phyloP scores from a whole-genome alignment of 1,284 basidiomycete species.

The Ustilago lituana region DNA sequence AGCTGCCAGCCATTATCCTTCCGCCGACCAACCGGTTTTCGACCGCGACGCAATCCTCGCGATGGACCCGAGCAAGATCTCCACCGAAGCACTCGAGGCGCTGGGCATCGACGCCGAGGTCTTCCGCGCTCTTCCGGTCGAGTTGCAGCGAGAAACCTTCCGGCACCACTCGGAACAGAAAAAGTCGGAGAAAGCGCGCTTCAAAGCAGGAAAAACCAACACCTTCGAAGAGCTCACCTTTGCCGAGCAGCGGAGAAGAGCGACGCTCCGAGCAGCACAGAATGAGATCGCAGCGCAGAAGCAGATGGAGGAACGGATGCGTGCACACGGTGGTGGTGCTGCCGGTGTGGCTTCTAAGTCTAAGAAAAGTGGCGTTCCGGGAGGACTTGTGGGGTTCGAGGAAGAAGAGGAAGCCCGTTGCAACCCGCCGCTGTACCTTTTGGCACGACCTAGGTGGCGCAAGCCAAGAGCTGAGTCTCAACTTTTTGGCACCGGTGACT shows the following conservation, averaged over 20 bases:
- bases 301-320: conserved; percentile 14
- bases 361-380: not conserved
- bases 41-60: conserved; percentile 28
- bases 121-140: conserved; percentile 52
- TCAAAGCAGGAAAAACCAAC: conserved; percentile 27
- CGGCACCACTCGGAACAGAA: conserved; percentile 33
- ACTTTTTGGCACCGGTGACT: conserved; percentile 10
- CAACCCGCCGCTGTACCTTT: conserved; percentile 27
- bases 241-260: conserved; percentile 40
- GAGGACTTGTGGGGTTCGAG: not conserved
- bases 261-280: conserved; percentile 38
- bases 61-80: conserved; percentile 40
- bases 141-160: conserved; percentile 54
- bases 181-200: conserved; percentile 26
- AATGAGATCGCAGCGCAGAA: conserved; percentile 16
- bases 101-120: conserved; percentile 58
- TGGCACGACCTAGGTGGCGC: conserved; percentile 11
- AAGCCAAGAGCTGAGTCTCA: conserved; percentile 5
- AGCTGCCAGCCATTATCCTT: conserved; percentile 6
- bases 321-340: conserved; percentile 8
- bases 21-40: conserved; percentile 19
- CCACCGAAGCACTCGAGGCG: conserved; percentile 16
- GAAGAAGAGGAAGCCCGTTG: conserved; percentile 17
- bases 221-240: conserved; percentile 27
- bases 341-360: not conserved